Conservation (phyloP, 495 filamentous ascomycete species). For the Hypoxylon intermedium region DNA sequence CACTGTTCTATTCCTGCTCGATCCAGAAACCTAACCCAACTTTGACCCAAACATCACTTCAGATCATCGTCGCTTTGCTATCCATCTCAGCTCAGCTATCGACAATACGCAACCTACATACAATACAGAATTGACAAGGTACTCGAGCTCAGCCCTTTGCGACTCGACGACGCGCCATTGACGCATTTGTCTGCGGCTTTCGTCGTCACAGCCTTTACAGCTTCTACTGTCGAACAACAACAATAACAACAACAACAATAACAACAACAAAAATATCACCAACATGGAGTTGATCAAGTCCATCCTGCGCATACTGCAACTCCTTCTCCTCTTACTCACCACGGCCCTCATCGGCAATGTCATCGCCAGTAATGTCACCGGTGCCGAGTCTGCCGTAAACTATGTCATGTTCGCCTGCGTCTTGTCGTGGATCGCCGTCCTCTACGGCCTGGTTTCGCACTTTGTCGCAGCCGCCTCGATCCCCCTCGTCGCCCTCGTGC, state of each 20-base stretch:
- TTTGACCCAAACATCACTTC: neutral
- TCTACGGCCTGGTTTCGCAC: slow-evolving; percentile 47
- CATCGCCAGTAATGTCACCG: slow-evolving; percentile 51
- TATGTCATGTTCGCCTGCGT: slow-evolving; percentile 59
- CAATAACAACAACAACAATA: neutral
- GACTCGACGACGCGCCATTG: neutral
- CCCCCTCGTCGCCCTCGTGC: slow-evolving; percentile 45
- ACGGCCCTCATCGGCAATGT: slow-evolving; percentile 60
- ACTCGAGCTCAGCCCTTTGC: neutral
- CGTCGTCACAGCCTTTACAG: neutral
- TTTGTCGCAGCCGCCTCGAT: slow-evolving; percentile 45
- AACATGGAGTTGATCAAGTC: slow-evolving; percentile 49
- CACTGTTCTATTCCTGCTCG: neutral
- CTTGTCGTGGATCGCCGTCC: slow-evolving; percentile 50
- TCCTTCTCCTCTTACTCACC: slow-evolving; percentile 53
- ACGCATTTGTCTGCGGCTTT: neutral
- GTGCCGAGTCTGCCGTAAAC: slow-evolving; percentile 54
- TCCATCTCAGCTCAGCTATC: neutral
- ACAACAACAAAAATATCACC: slow-evolving; percentile 5
- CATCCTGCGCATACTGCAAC: slow-evolving; percentile 49
- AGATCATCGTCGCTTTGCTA: slow-evolving; percentile 8
- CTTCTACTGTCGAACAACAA: neutral
- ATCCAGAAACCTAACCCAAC: slow-evolving; percentile 6
- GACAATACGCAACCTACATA: neutral
- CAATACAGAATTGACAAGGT: neutral